Conservation (phyloP, 139 green algal species). For the Tetradesmus obliquus region DNA sequence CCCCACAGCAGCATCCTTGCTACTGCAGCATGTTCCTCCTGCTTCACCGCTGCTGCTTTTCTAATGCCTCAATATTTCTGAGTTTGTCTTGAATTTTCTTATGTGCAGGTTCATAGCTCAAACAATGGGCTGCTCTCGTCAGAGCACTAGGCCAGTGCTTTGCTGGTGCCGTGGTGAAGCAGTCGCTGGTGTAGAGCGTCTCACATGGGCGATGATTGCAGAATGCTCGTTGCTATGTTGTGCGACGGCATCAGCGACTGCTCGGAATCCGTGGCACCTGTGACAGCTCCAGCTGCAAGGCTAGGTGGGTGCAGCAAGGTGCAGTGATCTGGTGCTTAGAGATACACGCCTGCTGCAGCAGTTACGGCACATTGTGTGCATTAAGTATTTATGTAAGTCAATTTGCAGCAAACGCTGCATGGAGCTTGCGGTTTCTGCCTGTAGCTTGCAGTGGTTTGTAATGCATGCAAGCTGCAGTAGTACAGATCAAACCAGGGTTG, state of each 20-base stretch:
- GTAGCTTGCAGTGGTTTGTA: too few species aligned
- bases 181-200: not conserved
- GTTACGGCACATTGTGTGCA: not conserved
- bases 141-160: constrained; percentile 4
- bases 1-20: not conserved
- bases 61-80: not conserved
- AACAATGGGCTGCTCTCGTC: not conserved
- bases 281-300: not conserved
- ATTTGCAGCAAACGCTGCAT: too few species aligned
- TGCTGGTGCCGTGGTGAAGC: not conserved
- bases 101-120: not conserved
- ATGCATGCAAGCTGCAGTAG: too few species aligned
- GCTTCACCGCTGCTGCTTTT: not conserved
- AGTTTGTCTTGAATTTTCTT: not conserved
- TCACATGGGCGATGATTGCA: not conserved
- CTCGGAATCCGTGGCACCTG: not conserved
- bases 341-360: not conserved
- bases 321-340: not conserved
- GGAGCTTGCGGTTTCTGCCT: too few species aligned
- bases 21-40: not conserved
- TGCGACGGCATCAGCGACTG: not conserved
- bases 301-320: not conserved
- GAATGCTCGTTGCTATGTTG: not conserved
- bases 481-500: too few species aligned
- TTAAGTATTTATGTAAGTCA: too few species aligned